phyloP scores from a whole-genome alignment of 179 eudicot species.

The Beta macrorhiza region DNA sequence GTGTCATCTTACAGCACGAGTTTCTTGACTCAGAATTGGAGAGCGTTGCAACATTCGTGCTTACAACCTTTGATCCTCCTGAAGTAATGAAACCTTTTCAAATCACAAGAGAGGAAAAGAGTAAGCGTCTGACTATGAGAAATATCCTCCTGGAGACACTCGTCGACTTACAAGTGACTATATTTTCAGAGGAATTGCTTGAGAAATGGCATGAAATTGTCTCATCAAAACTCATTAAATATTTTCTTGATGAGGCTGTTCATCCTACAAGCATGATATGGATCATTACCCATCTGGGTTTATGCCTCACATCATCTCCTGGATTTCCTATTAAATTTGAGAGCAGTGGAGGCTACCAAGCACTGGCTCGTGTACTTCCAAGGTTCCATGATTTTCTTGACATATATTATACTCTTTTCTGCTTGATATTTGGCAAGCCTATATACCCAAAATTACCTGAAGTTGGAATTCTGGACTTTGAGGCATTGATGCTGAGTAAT shows the following conservation, averaged over 20 bases:
- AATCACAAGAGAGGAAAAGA: constrained; percentile 60
- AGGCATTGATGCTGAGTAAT: constrained; percentile 78
- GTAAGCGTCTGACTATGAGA: constrained; percentile 80
- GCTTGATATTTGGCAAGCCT: constrained; percentile 80
- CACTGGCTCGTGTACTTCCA: constrained; percentile 70
- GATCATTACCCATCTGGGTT: constrained; percentile 90
- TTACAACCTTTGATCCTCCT: constrained; percentile 87
- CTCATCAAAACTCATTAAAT: constrained; percentile 72
- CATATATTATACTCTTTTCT: constrained; percentile 74
- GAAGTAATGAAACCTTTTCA: constrained; percentile 52
- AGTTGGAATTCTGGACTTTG: constrained; percentile 86
- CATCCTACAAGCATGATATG: constrained; percentile 92
- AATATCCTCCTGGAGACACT: constrained; percentile 84
- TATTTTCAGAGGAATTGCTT: constrained; percentile 65
- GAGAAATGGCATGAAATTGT: constrained; percentile 89
- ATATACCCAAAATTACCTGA: constrained; percentile 92
- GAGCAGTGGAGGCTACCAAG: constrained; percentile 76
- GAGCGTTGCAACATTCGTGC: constrained; percentile 70
- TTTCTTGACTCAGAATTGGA: constrained; percentile 73
- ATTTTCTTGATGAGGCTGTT: constrained; percentile 85
- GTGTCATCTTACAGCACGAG: constrained; percentile 76
- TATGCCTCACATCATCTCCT: constrained; percentile 78
- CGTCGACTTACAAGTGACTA: constrained; percentile 79
- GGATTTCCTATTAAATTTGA: constrained; percentile 77
- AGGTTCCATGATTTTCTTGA: constrained; percentile 85